phyloP scores from a whole-genome alignment of 2,329 filamentous ascomycete species.

The Thermoascus crustaceus region DNA sequence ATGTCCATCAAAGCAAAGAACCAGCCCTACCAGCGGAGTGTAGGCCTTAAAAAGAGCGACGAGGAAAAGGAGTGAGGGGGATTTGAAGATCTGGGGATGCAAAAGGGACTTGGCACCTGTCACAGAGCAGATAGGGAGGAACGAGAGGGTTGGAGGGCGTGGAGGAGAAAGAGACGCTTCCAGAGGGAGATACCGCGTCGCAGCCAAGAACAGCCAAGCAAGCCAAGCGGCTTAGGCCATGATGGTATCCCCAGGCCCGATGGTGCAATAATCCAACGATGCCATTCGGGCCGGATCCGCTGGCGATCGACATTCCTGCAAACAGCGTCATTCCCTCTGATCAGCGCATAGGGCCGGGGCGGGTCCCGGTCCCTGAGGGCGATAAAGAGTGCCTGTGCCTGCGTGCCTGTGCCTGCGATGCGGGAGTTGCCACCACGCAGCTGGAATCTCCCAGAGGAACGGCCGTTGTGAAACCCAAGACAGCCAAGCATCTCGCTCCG shows the following conservation, averaged over 20 bases:
- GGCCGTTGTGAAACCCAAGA: too few species aligned
- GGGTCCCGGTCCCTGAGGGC: too few species aligned
- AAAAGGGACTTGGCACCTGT: slow-evolving; percentile 1
- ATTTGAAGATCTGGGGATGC: too few species aligned
- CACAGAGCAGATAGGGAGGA: not conserved
- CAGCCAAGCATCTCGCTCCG: too few species aligned
- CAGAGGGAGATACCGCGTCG: too few species aligned
- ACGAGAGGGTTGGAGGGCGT: not conserved
- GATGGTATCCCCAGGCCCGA: not conserved
- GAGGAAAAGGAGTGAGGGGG: not conserved
- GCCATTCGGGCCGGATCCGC: not conserved
- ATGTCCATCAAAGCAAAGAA: not conserved
- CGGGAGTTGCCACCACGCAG: too few species aligned
- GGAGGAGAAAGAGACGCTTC: not conserved
- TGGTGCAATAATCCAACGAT: not conserved
- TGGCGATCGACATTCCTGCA: too few species aligned
- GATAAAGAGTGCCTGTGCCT: too few species aligned
- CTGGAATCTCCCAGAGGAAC: too few species aligned
- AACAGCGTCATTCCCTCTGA: too few species aligned
- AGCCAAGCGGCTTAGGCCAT: not conserved
- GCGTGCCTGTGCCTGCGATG: too few species aligned
- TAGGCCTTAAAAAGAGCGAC: not conserved
- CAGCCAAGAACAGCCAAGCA: not conserved
- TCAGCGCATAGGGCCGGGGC: not conserved
- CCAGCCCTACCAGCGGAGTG: not conserved